Percentiles rank a stretch among this genome's conserved stretches.
Evolutionary conservation across 1,284 basidiomycete species (phyloP).

Genomic region (Xerocomus minutiporus): DNA sequence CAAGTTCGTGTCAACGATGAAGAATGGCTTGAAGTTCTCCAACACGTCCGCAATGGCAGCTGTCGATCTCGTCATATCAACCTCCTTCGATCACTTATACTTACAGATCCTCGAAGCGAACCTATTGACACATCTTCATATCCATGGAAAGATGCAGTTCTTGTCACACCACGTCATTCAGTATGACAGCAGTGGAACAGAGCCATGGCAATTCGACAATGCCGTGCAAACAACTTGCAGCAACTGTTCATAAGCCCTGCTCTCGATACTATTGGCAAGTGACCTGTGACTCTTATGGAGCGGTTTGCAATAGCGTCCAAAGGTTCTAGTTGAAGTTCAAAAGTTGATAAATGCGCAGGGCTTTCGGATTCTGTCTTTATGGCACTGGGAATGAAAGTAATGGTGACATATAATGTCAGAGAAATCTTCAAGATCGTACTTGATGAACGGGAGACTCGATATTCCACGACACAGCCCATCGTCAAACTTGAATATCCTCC

Average conservation of each 20-base stretch:
- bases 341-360: background rate
- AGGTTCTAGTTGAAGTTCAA: background rate
- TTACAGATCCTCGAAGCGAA: too few relatives aligned
- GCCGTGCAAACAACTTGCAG: too few relatives aligned
- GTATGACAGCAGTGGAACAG: too few relatives aligned
- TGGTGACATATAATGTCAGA: constrained; percentile 18
- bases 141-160: too few relatives aligned
- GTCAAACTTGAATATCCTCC: background rate
- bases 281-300: too few relatives aligned
- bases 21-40: background rate
- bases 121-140: too few relatives aligned
- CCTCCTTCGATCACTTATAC: too few relatives aligned
- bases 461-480: background rate
- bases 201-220: too few relatives aligned
- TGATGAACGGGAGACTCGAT: background rate
- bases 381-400: constrained; percentile 9
- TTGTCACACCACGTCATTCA: too few relatives aligned
- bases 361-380: constrained; percentile 1
- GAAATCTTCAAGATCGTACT: background rate
- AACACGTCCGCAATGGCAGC: background rate
- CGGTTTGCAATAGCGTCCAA: background rate
- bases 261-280: too few relatives aligned
- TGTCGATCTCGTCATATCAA: background rate
- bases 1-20: background rate
- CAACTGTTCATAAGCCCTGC: too few relatives aligned